These are phyloP conservation scores for Erucastrum elatum DNA, from an alignment of 345 rosid genomes.

Conservation along the genomic window DNA sequence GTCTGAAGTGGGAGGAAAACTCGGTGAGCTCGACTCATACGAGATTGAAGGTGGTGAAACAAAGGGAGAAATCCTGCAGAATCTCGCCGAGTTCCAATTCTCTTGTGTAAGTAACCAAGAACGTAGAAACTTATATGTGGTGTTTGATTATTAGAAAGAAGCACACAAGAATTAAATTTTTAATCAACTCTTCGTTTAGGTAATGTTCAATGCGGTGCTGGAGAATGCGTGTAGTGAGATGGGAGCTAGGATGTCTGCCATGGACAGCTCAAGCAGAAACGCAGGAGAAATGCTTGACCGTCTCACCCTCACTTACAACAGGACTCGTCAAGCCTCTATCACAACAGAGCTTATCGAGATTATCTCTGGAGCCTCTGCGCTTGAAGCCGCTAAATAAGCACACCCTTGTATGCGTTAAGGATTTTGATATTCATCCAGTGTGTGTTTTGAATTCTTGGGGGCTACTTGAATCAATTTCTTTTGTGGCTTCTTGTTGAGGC, in stretches of 20 bases:
- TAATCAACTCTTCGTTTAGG: slow-evolving; percentile 39
- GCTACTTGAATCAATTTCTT: slow-evolving; percentile 7
- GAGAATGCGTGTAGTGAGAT: slow-evolving; percentile 90
- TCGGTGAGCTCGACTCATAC: slow-evolving; percentile 88
- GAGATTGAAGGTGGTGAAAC: slow-evolving; percentile 98
- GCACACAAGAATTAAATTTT: background rate
- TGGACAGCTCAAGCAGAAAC: slow-evolving; percentile 99
- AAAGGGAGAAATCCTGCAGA: slow-evolving; percentile 90
- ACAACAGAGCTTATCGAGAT: slow-evolving; percentile 97
- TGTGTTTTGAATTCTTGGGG: background rate
- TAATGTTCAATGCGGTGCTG: slow-evolving; percentile 86
- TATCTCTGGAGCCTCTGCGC: slow-evolving; percentile 96
- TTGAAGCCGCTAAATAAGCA: slow-evolving; percentile 45
- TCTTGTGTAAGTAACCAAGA: slow-evolving; percentile 75
- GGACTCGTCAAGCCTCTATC: slow-evolving; percentile 98
- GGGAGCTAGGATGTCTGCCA: slow-evolving; percentile 91
- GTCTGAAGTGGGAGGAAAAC: slow-evolving; percentile 84
- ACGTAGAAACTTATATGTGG: background rate
- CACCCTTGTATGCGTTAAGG: background rate
- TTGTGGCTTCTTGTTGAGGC: slow-evolving; percentile 23
- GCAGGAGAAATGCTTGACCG: slow-evolving; percentile 99
- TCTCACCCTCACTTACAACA: slow-evolving; percentile 83
- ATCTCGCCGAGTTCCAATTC: slow-evolving; percentile 90
- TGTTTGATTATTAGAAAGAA: background rate
- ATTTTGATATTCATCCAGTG: background rate